Evolutionary conservation across 139 green algal species (phyloP).

Genomic region (Chlorella sp.): DNA sequence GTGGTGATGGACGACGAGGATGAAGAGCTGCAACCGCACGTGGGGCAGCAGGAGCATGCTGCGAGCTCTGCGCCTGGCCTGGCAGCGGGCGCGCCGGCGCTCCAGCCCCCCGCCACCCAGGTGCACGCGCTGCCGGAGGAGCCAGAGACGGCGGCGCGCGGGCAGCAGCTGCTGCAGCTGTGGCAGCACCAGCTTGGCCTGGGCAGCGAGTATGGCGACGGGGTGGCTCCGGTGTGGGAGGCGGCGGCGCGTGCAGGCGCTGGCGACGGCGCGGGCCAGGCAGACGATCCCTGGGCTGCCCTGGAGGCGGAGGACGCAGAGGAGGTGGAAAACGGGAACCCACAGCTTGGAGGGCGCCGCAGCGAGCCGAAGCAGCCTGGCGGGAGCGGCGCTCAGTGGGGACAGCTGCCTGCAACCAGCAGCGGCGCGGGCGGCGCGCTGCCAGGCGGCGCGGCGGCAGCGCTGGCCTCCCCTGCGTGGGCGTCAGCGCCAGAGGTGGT

Average conservation of each 20-base stretch:
- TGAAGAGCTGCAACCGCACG: neutral
- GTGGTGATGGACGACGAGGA: too few relatives aligned
- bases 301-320: neutral
- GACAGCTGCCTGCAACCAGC: too few relatives aligned
- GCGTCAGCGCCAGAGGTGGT: too few relatives aligned
- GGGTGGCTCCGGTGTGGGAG: too few relatives aligned
- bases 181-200: too few relatives aligned
- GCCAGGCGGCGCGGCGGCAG: neutral
- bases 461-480: too few relatives aligned
- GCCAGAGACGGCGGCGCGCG: neutral
- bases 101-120: too few relatives aligned
- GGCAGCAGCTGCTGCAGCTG: neutral
- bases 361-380: neutral
- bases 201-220: too few relatives aligned
- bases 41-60: neutral
- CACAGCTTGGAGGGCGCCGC: neutral
- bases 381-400: too few relatives aligned
- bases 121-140: neutral
- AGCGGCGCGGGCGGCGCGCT: neutral
- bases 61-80: neutral
- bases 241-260: neutral
- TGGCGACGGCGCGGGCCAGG: too few relatives aligned
- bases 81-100: neutral
- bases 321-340: neutral
- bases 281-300: constrained; percentile 13